Conservation (phyloP, 768 basidiomycete species). For the Favolaschia claudopus region DNA sequence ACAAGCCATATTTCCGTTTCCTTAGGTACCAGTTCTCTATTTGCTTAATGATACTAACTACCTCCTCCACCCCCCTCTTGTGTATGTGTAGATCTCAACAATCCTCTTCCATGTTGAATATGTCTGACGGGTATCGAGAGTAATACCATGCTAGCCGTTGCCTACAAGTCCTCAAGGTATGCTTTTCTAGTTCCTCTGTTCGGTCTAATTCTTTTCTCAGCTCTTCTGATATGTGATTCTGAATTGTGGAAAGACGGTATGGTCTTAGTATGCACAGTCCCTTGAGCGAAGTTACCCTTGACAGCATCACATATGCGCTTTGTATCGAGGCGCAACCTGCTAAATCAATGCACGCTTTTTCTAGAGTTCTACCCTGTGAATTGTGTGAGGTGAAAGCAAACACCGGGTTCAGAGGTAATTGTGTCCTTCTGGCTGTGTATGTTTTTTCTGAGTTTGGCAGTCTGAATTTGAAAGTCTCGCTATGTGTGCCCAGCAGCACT, state of each 20-base stretch:
- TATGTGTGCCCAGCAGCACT: background rate
- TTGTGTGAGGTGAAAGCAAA: slow-evolving; percentile 22
- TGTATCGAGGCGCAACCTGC: slow-evolving; percentile 4
- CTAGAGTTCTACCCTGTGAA: slow-evolving; percentile 17
- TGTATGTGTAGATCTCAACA: too few relatives aligned
- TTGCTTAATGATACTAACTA: too few relatives aligned
- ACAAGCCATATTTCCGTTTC: too few relatives aligned
- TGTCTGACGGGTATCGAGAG: background rate
- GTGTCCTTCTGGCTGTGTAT: slow-evolving; percentile 6
- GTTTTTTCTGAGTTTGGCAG: background rate
- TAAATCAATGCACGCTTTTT: slow-evolving; percentile 2
- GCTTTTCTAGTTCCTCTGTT: background rate
- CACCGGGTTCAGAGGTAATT: slow-evolving; percentile 14
- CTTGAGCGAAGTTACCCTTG: background rate
- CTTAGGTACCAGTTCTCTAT: too few relatives aligned
- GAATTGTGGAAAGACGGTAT: background rate
- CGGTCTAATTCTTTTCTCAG: background rate
- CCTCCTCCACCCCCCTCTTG: too few relatives aligned
- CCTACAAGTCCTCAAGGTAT: background rate
- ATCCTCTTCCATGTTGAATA: too few relatives aligned
- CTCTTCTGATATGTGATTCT: slow-evolving; percentile 9
- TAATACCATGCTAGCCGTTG: background rate
- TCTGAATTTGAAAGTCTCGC: background rate
- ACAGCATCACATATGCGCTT: slow-evolving; percentile 19
- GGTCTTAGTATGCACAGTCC: slow-evolving; percentile 3